Percentiles rank a stretch among this genome's conserved stretches.
Evolutionary conservation across 2,329 filamentous ascomycete species (phyloP).

Genomic region (Penicillium sp.): DNA sequence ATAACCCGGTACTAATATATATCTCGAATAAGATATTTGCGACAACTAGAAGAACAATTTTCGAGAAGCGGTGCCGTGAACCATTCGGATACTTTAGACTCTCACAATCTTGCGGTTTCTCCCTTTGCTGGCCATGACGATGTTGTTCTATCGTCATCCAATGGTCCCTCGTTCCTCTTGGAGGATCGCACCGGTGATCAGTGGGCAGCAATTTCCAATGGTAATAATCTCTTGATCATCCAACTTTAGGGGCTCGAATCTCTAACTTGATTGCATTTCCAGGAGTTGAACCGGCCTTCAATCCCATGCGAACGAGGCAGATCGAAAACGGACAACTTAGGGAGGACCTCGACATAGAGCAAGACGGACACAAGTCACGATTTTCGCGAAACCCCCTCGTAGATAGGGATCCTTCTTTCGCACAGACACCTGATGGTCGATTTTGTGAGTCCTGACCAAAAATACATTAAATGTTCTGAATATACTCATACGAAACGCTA

Average conservation of each 20-base stretch:
- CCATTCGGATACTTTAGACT: background rate
- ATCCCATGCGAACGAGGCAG: conserved; percentile 1
- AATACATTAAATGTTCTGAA: background rate
- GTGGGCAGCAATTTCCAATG: conserved; percentile 5
- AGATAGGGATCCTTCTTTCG: conserved; percentile 39
- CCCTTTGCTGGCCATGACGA: conserved; percentile 6
- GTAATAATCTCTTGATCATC: background rate
- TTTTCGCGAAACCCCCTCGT: conserved; percentile 35
- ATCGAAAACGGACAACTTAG: conserved; percentile 2
- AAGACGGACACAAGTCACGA: conserved; percentile 19
- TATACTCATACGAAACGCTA: background rate
- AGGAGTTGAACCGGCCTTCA: conserved; percentile 8
- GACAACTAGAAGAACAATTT: conserved; percentile 24
- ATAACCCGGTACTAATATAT: conserved; percentile 1
- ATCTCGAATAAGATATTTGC: conserved; percentile 19
- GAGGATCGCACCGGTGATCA: conserved; percentile 3
- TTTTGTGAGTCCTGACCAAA: conserved; percentile 30
- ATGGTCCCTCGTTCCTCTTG: conserved; percentile 5
- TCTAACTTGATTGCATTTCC: background rate
- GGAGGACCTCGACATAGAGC: conserved; percentile 9
- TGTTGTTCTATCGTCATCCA: conserved; percentile 3
- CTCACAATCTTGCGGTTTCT: background rate
- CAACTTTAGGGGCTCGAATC: too few species aligned
- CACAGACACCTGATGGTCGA: conserved; percentile 32
- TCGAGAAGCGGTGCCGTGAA: background rate